phyloP scores from a whole-genome alignment of 2,329 filamentous ascomycete genomes.

The Calycina herbarum region DNA sequence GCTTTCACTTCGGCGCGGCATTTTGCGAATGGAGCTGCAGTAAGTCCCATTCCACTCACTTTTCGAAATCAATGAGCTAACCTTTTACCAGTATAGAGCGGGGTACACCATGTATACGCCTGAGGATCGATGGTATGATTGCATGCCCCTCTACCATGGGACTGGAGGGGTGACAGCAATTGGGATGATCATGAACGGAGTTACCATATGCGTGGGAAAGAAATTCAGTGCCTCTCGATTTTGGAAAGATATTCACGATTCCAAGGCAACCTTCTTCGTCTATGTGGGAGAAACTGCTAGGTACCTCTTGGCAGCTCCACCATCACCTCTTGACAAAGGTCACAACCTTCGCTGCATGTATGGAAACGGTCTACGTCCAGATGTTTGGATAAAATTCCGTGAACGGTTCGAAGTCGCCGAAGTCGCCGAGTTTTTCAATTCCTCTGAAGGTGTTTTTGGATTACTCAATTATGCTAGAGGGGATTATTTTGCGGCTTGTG shows the following conservation, averaged over 20 bases:
- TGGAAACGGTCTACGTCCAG: constrained; percentile 67
- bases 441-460: constrained; percentile 68
- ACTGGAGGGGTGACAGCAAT: constrained; percentile 52
- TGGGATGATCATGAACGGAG: constrained; percentile 38
- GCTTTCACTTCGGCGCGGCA: constrained; percentile 53
- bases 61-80: not conserved
- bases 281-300: constrained; percentile 79
- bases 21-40: constrained; percentile 26
- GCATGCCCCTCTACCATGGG: constrained; percentile 77
- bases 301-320: constrained; percentile 69
- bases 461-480: constrained; percentile 61
- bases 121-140: constrained; percentile 68
- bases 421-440: constrained; percentile 76
- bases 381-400: constrained; percentile 65
- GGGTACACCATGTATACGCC: constrained; percentile 29
- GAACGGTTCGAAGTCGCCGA: constrained; percentile 62
- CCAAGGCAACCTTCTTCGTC: constrained; percentile 67
- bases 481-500: constrained; percentile 61
- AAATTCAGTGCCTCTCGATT: constrained; percentile 70
- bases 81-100: constrained; percentile 7
- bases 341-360: constrained; percentile 61
- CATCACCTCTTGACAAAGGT: constrained; percentile 58
- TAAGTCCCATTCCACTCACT: not conserved
- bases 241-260: constrained; percentile 70
- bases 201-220: constrained; percentile 61